Base-by-base conservation (phyloP, 2,329 filamentous ascomycete genomes). In the Aureobasidium pullulans region DNA sequence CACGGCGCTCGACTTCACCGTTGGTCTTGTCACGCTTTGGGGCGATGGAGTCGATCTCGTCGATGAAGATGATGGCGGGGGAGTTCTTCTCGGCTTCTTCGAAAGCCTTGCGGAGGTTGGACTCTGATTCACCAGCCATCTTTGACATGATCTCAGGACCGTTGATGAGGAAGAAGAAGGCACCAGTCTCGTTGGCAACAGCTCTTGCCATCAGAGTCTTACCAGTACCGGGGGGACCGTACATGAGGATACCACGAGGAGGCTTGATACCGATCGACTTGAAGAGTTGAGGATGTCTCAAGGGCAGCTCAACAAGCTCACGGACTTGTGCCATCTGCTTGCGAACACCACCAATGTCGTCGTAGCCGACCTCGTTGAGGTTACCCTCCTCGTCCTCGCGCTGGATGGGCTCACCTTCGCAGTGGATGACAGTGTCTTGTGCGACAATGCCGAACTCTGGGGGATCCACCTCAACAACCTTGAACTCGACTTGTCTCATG, bases 231-330 rank as follows among this genome's bases (percentile, higher is more conserved):
- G 94, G 94, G 70, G 94, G 94, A 65, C 94, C 94, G 75, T 76
- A 81, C 78, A 99, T 90, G 72, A 99, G 84, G 71, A 97, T 96
- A 85, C 94, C 94, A 71, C 94, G 91, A 47, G 94, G 94, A 59
- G 94, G 94, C 84, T 99, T 99, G 81, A 99, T 96, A 85, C 94
- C 94, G 72, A 99, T 97, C 42, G 93, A 97, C 83, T 97, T 99
- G 88, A 99, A 99, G 53, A 99, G 88, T 76, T 97, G 94, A 62
- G 94, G 94, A 77, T 99, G 94, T 71, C 94, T 87, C 63, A 99
- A 84, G 63, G 94, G 94, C 67, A 99, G 82, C 82, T 99, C 94
- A 65, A 99, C 94, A 82, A 99, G 86, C 76, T 99, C 94, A 73
- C 94, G 90, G 69, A 99, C 96, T 81, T 99, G 94, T 64, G 94